phyloP scores from a whole-genome alignment of 306 rosid species.

The Geum urbanum region DNA sequence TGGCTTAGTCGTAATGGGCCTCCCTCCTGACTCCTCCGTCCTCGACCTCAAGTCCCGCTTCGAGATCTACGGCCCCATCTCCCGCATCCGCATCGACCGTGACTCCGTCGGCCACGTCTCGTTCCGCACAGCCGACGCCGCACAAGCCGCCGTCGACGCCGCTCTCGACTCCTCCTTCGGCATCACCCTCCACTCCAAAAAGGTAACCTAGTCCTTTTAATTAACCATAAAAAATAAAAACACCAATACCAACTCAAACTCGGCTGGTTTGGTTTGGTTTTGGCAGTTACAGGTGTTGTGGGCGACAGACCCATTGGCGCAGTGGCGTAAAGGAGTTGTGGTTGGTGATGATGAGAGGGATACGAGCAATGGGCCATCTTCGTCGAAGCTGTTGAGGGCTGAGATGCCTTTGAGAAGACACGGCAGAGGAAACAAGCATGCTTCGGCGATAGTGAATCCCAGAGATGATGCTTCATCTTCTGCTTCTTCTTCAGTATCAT shows the following conservation, averaged over 20 bases:
- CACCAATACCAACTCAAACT: too few relatives aligned
- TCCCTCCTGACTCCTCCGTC: slow-evolving; percentile 70
- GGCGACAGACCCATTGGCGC: slow-evolving; percentile 78
- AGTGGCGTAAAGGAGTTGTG: slow-evolving; percentile 87
- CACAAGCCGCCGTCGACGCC: slow-evolving; percentile 71
- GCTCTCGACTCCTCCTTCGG: slow-evolving; percentile 68
- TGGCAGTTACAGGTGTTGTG: slow-evolving; percentile 75
- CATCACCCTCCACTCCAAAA: slow-evolving; percentile 61
- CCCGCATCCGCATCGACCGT: slow-evolving; percentile 91
- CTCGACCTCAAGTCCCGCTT: slow-evolving; percentile 89
- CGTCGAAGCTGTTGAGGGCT: slow-evolving; percentile 80
- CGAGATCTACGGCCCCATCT: slow-evolving; percentile 84
- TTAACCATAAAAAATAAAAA: background rate
- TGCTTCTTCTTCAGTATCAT: slow-evolving; percentile 31
- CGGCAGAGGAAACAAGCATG: slow-evolving; percentile 75
- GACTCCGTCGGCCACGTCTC: slow-evolving; percentile 63
- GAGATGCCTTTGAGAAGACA: slow-evolving; percentile 76
- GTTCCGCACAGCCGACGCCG: slow-evolving; percentile 61
- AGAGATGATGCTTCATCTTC: slow-evolving; percentile 8
- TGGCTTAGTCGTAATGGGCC: slow-evolving; percentile 66
- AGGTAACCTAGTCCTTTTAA: slow-evolving; percentile 26
- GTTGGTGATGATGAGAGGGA: slow-evolving; percentile 38
- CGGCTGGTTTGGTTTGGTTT: too few relatives aligned
- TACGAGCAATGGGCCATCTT: slow-evolving; percentile 12
- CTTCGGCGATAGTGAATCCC: slow-evolving; percentile 63